Base-by-base conservation (phyloP, 1,139 yeast species). In the Geotrichum candidum region DNA sequence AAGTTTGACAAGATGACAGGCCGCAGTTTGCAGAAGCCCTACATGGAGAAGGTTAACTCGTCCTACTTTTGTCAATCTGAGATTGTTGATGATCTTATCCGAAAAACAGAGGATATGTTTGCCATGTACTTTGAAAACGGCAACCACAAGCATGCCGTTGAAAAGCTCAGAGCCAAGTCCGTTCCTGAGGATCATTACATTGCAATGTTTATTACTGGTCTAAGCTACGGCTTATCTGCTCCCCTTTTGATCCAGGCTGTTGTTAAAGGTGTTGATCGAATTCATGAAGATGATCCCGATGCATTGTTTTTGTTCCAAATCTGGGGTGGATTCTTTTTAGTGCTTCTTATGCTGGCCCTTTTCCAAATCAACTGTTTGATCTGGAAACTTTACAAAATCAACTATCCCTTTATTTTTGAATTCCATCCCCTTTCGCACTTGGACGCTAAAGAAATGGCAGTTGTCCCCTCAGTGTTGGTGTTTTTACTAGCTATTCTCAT, bases 401-500 rank as follows among this genome's bases (percentile, higher is more conserved):
- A 92, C 73, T 94, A 94, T 73, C 88, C 88, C 69, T 92, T 94
- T 70, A 91, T 94, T 65, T 92, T 94, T 77, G 99, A 94, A 75
- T 87, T 91, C 67, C 85, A 90, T 69, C 83, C 87, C 57, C 81
- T 87, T 45, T 82, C 86, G 27, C 85, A 87, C n/a, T 74, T 90
- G 56, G 85, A 88, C 68, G 85, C 77, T 68, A 80, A 82, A 62
- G 90, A 90, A 71, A 87, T 78, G 68, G 77, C 86, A 58, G 78
- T 87, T 18, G 68, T 90, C 25, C 90, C 96, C 0, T 76, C 90
- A 0, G 69, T 85, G 15, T 78, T 84, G 22, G 76, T 88, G 59
- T 82, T 85, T 52, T 66, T 84, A 7, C 75, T 89, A 57, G 76
- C 88, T 1, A 62, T 91, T 1, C 75, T 88, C 59, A 84, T 83